Percentiles rank a stretch among this genome's conserved stretches.
These are phyloP conservation scores for Thelonectria blattea DNA, from an alignment of 2,329 filamentous ascomycete species.

Conservation along the genomic window DNA sequence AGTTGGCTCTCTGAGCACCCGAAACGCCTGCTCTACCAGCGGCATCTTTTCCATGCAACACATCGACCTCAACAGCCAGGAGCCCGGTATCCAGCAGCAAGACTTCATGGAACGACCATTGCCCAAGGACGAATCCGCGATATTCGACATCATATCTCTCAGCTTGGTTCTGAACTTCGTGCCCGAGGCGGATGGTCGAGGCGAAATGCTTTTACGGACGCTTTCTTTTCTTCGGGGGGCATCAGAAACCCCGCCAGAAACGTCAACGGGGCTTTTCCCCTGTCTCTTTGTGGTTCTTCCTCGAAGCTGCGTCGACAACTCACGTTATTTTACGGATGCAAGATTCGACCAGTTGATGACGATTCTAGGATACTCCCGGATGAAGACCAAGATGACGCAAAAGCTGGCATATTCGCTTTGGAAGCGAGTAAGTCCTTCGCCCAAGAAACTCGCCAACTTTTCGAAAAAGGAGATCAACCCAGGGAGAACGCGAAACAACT, in stretches of 20 bases:
- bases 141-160: conserved; percentile 89
- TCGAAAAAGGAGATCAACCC: conserved; percentile 78
- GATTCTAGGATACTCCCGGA: conserved; percentile 72
- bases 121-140: conserved; percentile 64
- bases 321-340: conserved; percentile 81
- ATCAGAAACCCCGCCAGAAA: conserved; percentile 16
- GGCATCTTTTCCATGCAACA: conserved; percentile 74
- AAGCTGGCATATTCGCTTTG: conserved; percentile 94
- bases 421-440: conserved; percentile 52
- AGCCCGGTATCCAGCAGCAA: conserved; percentile 79
- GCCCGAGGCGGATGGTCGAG: conserved; percentile 74
- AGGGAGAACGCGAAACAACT: conserved; percentile 85
- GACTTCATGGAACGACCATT: conserved; percentile 92
- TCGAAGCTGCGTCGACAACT: conserved; percentile 86
- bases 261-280: conserved; percentile 56
- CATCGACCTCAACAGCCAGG: conserved; percentile 91
- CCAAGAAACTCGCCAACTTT: conserved; percentile 31
- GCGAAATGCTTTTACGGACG: conserved; percentile 84
- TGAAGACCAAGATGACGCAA: conserved; percentile 73
- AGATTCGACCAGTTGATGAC: conserved; percentile 76
- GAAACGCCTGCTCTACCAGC: conserved; percentile 82
- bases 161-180: conserved; percentile 96
- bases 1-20: conserved; percentile 83
- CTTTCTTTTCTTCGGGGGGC: conserved; percentile 67
- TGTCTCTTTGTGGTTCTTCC: conserved; percentile 89